Evolutionary conservation across 257 asterid genomes (phyloP).

Genomic region (Solanum pennellii): DNA sequence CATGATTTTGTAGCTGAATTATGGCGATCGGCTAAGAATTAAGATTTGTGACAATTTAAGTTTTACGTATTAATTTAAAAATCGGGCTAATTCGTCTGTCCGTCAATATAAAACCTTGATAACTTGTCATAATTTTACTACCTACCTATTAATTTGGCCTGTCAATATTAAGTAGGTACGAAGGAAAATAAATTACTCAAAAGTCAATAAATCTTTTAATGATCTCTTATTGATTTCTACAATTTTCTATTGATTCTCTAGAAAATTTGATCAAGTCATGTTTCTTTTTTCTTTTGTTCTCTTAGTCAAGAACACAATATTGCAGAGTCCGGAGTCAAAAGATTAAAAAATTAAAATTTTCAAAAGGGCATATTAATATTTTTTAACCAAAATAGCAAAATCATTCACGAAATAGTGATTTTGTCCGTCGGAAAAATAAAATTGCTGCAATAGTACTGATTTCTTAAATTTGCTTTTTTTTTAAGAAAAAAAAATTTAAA

Average conservation of each 20-base stretch:
- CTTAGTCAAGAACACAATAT: too few species aligned
- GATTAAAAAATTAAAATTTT: too few species aligned
- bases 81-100: background rate
- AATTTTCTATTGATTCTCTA: background rate
- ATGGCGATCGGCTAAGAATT: background rate
- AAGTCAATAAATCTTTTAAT: background rate
- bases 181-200: background rate
- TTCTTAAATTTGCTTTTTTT: too few species aligned
- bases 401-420: too few species aligned
- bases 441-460: too few species aligned
- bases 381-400: too few species aligned
- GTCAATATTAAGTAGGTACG: background rate
- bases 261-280: background rate
- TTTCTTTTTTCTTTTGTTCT: background rate
- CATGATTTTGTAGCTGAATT: background rate
- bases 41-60: too few species aligned
- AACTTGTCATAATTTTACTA: background rate
- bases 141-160: background rate
- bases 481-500: too few species aligned
- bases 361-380: too few species aligned
- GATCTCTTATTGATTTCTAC: background rate
- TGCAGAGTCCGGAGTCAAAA: too few species aligned
- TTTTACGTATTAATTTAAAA: too few species aligned
- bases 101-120: background rate
- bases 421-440: rapidly evolving